A percentile compares a stretch with the other conserved stretches of the same genome.
Evolutionary conservation across 2,329 filamentous ascomycete species (phyloP).

Genomic region (Xylariaceae sp.): DNA sequence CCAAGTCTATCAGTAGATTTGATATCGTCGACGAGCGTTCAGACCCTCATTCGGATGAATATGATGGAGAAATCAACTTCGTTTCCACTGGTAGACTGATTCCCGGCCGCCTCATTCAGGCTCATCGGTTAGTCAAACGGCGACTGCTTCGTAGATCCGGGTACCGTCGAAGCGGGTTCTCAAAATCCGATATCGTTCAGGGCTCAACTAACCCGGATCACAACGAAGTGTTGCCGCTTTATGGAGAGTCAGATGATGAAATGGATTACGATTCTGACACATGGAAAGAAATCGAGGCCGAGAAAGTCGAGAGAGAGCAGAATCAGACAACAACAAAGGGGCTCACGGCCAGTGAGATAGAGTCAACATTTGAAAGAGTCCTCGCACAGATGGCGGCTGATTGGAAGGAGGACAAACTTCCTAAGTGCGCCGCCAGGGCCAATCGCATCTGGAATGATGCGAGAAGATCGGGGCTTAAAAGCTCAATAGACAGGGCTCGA

Average conservation of each 20-base stretch:
- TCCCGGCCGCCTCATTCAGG: constrained; percentile 25
- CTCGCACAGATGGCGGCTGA: constrained; percentile 45
- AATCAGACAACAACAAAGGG: constrained; percentile 22
- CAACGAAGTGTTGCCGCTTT: constrained; percentile 43
- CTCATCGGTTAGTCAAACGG: constrained; percentile 25
- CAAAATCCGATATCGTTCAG: constrained; percentile 27
- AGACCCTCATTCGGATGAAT: not conserved
- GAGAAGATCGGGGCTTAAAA: constrained; percentile 37
- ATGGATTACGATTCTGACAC: constrained; percentile 54
- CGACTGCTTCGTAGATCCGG: constrained; percentile 14
- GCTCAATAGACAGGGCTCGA: constrained; percentile 42
- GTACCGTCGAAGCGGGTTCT: constrained; percentile 1
- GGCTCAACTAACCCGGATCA: constrained; percentile 28
- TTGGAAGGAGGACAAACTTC: constrained; percentile 57
- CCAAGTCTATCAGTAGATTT: constrained; percentile 24
- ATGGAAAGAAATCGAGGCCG: constrained; percentile 56
- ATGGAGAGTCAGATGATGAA: constrained; percentile 50
- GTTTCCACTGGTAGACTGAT: constrained; percentile 6
- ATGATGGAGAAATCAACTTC: constrained; percentile 15
- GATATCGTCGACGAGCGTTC: constrained; percentile 21
- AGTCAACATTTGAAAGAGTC: constrained; percentile 47
- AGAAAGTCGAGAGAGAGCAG: constrained; percentile 34
- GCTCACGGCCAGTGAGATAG: constrained; percentile 44
- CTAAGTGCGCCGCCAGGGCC: constrained; percentile 51
- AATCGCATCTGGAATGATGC: constrained; percentile 57